Evolutionary conservation across 495 filamentous ascomycete genomes (phyloP), one percentile per base, ranked within the genome.

Genomic region (Chaetomium tenue): DNA sequence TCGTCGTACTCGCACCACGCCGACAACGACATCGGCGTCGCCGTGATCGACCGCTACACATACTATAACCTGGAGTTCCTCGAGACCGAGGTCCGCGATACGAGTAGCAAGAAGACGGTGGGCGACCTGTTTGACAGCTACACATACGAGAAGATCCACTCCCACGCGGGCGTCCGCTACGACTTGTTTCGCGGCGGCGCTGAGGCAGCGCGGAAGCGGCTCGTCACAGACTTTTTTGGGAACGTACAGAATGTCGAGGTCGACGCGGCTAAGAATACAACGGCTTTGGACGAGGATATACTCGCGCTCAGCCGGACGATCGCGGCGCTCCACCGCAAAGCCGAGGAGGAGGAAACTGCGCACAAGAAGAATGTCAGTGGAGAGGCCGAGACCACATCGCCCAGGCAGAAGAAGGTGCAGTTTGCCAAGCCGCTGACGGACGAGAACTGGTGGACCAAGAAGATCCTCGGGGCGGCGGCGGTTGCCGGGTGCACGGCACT

Each of bases 41-140:
- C 94, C 22, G 94, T 98, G 58, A 98, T 98, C 68, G 94, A 98
- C 75, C 88, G 94, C 15, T 98, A 94, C 81, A 98, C 94, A 7
- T 98, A 98, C 77, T 98, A 96, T 76, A 96, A 96, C 70, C 89
- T 98, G 55, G 94, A 98, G 69, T 98, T 97, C 75, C 84, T 98
- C 18, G 94, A 98, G 74, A 90, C 87, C 2, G 88, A 96, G 72
- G 91, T 97, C 57, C 88, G 87, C 39, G 90, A 91, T 60, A 85
- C 89, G 30, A 87, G 84, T 69, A 89, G 85, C 64, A 95, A 97
- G 71, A 84, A 90, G 77, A 96, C 89, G 0, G 76, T 98, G 47
- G 95, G 92, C 57, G 91, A 98, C 70, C 79, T 98, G 22, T 98
- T 98, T 70, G 94, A 98, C 77, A 92, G 88, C 66, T 97, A 97